Evolutionary conservation across 192 early-diverging fungal genomes (phyloP), one percentile per base, ranked within the genome.

Genomic region (Coemansia sp.): DNA sequence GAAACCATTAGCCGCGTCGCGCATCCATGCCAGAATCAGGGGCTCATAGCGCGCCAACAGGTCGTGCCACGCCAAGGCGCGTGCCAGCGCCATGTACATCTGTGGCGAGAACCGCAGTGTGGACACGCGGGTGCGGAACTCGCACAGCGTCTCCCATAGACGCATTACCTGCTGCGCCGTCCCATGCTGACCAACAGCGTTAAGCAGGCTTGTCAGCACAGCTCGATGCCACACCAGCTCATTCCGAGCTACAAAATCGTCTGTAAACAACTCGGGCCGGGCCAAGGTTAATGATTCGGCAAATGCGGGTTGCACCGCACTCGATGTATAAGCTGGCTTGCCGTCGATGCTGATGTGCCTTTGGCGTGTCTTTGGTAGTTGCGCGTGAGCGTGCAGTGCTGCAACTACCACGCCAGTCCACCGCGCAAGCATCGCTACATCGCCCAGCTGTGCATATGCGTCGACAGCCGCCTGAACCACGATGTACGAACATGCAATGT

Each of bases 181-280:
- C 37, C 71, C 68, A 7, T 70, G 51, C 54, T 71, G 64, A 26
- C 72, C 68, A 6, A 74, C 42, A 15, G 61, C 62, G 26, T 71
- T 72, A 11, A 80, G n/a, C 11, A 71, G 22, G 12, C 60, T 50
- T 0, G 34, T 61, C 19, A 80, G 68, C 5, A 71, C 70, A 36
- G 60, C 55, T 3, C 68, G 64, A 19, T 80, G 77, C 77, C 77
- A 80, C 5, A 80, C 48, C 10, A 80, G 57, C 49, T 67, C 72
- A 20, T 67, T 71, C 64, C 53, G 59, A 5, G 56, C 53, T 17
- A 74, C 52, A 56, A 80, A 74, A 21, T 68, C 66, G 4, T 21
- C 58, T 7, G 64, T 34, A 53, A 80, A 72, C 17, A 34, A 46
- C 42, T 71, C 71, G 1, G 77, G 77, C 21, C 66, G 57, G 34